Evolutionary conservation across 176 grass and related monocot genomes (phyloP).

Genomic region (Coix lacrymajobi): DNA sequence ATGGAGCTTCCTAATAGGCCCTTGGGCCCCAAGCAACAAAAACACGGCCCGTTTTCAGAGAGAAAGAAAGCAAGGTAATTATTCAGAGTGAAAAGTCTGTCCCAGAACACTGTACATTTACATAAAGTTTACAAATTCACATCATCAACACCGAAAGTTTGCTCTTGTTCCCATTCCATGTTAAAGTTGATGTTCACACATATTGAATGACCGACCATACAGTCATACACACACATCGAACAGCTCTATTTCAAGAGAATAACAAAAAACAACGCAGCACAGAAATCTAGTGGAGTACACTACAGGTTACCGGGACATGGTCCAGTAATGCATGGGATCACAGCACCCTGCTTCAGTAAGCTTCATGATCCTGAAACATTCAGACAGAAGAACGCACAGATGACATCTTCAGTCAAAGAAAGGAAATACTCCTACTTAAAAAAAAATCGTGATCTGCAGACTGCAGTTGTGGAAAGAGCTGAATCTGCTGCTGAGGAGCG

Average conservation of each 20-base stretch:
- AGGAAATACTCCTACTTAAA: fast-evolving
- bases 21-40: too few species aligned
- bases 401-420: background rate
- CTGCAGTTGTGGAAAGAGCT: background rate
- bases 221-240: background rate
- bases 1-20: too few species aligned
- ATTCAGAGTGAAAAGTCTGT: background rate
- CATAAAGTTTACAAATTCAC: background rate
- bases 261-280: background rate
- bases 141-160: background rate
- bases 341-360: background rate
- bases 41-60: too few species aligned
- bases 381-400: background rate
- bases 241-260: background rate
- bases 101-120: background rate
- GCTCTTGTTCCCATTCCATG: background rate
- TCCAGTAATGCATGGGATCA: background rate
- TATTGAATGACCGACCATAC: background rate
- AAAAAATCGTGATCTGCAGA: background rate
- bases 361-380: conserved; percentile 34
- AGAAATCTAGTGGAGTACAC: background rate
- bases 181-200: background rate
- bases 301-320: background rate
- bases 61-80: background rate
- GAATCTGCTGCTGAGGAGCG: background rate